Evolutionary conservation across 495 filamentous ascomycete genomes (phyloP), one percentile per base, ranked within the genome.

Genomic region (Neurospora sp.): DNA sequence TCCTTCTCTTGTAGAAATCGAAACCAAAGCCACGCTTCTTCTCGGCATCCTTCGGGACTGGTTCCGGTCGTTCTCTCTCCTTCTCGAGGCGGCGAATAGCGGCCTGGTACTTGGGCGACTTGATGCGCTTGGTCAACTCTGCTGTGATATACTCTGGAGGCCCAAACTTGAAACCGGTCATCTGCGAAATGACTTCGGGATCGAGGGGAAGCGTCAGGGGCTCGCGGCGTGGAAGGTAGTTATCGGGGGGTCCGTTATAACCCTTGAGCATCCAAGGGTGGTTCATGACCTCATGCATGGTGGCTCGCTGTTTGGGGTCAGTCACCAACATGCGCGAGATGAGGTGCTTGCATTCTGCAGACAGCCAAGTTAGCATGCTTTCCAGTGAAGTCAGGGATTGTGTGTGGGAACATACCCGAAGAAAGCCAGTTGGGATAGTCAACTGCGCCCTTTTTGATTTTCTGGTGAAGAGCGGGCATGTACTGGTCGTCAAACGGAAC

Each of bases 401-500:
- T 44, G 61, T 40, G 31, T 53, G 10, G 40, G 27, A 8, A 82
- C 91, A 78, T 86, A 96, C 96, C 96, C 77, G 90, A 84, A 40
- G 94, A 93, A 40, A 99, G 88, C 86, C 96, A 98, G 69, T 89
- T 91, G 18, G 96, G 96, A 81, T 98, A 99, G 79, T 99, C 96
- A 27, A 99, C 96, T 22, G 90, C 83, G 48, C 96, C 96, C 78
- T 96, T 96, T 84, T 99, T 99, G 81, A 99, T 99, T 86, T 99
- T 98, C 38, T 94, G 94, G 85, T 99, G 96, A 68, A 99, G 85
- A 74, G 97, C 94, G 37, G 94, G 96, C 96, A 99, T 99, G 83
- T 94, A 97, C 82, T 99, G 96, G 77, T 99, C 96, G 79, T 99
- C 96, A 79, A 99, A 99, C 3, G 96, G 96, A 5, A 99, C 96